Base-by-base conservation (phyloP, 495 filamentous ascomycete genomes). In the Lasiosphaeriaceae sp. region DNA sequence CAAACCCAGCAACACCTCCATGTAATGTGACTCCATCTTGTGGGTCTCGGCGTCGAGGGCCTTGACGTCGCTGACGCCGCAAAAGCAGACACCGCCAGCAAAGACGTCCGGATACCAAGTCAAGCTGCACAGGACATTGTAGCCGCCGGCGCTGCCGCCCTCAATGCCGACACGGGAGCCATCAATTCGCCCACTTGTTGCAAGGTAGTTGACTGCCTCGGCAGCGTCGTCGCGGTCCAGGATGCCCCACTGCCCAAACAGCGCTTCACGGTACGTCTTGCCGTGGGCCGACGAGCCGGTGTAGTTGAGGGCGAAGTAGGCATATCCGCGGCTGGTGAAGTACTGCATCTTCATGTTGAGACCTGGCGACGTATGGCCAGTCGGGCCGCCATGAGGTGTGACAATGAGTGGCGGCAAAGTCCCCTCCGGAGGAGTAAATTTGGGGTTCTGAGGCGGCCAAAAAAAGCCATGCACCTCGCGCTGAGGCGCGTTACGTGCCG, bases 11-110 rank as follows among this genome's bases (percentile, higher is more conserved):
- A 81, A 65, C 14, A 60, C 63, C 17, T 72, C 67, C 34, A 77
- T 64, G 60, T 83, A 80, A 35, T 74, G 69, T 24, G 67, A 72
- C 61, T 83, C 80, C 47, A 81, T 75, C 61, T 83, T 83, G 52
- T 82, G 79, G 1, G 77, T 80, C 35, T 72, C 71, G 1, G 63
- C 72, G 19, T 63, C 66, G 8, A 81, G 60, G 5, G 63, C 63
- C 50, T 64, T 60, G 21, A 80, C 56, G 48, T 80, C 77, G 53
- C 70, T 69, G 43, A 82, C 75, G 4, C 79, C 79, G 54, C 74
- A 79, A 1, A 64, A 64, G 54, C 70, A 72, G 11, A 76, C 63
- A 2, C 75, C 78, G 0, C 68, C 75, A 1, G 77, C 74, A 37
- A 64, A 74, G n/a, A 66, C 43, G 14, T 52, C 47, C 21, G 71